phyloP scores from a whole-genome alignment of 805 yeast genomes.

The Sporopachydermia quercuum region DNA sequence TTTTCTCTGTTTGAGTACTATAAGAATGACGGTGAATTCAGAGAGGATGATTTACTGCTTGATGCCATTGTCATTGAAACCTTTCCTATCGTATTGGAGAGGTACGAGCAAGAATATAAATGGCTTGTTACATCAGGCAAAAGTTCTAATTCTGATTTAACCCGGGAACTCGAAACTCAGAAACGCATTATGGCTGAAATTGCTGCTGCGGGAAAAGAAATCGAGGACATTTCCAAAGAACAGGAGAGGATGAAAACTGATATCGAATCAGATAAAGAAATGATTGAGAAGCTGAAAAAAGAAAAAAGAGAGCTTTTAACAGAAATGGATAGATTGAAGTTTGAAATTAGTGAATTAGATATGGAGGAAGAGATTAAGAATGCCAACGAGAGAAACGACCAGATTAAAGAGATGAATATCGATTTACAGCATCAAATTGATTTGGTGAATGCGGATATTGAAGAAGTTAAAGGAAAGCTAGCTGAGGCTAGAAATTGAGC shows the following conservation, averaged over 20 bases:
- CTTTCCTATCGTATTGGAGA: not conserved
- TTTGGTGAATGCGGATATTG: not conserved
- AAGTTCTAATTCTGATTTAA: not conserved
- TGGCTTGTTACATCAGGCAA: not conserved
- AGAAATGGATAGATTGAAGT: not conserved
- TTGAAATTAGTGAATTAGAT: not conserved
- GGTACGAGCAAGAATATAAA: not conserved
- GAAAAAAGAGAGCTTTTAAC: not conserved
- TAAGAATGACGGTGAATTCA: not conserved
- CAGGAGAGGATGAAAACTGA: not conserved
- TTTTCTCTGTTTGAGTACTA: not conserved
- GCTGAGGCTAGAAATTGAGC: not conserved
- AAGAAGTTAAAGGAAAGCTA: not conserved
- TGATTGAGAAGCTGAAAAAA: not conserved
- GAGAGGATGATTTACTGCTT: not conserved
- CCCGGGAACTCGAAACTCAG: not conserved
- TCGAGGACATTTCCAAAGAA: not conserved
- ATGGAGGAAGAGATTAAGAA: not conserved
- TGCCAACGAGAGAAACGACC: not conserved
- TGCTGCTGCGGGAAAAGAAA: not conserved
- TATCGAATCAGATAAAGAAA: not conserved
- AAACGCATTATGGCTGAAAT: not conserved
- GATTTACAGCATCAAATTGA: not conserved
- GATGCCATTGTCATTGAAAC: not conserved
- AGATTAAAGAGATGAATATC: not conserved